Conservation (phyloP, 2,329 filamentous ascomycete species). For the Penicillium sp. region DNA sequence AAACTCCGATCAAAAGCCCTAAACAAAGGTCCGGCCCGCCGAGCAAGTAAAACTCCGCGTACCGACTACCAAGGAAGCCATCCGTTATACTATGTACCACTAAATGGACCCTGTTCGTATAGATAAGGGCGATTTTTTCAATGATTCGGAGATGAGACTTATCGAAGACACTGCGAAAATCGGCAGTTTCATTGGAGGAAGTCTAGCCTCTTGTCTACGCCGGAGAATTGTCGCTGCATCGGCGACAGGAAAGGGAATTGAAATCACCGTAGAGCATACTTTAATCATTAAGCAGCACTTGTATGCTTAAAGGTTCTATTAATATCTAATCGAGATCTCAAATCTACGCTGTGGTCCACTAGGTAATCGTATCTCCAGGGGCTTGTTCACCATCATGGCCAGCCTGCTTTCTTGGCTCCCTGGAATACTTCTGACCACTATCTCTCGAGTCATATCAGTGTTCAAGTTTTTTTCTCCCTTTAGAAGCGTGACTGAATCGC, state of each 20-base stretch:
- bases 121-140: not conserved
- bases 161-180: not conserved
- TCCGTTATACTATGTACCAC: not conserved
- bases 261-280: not conserved
- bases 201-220: too few species aligned
- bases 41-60: conserved; percentile 4
- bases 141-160: not conserved
- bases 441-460: not conserved
- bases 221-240: not conserved
- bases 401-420: not conserved
- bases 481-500: not conserved
- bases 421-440: not conserved
- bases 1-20: conserved; percentile 9
- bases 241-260: not conserved
- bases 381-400: not conserved
- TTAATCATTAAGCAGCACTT: too few species aligned
- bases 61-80: not conserved
- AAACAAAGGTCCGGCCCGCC: not conserved
- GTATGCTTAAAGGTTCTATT: too few species aligned
- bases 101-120: not conserved
- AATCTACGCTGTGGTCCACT: not conserved
- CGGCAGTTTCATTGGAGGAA: not conserved
- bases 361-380: not conserved
- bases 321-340: not conserved
- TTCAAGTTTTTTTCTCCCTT: not conserved